These are phyloP conservation scores for Citeromyces hawaiiensis DNA, from an alignment of 1,139 yeast genomes.

Conservation along the genomic window DNA sequence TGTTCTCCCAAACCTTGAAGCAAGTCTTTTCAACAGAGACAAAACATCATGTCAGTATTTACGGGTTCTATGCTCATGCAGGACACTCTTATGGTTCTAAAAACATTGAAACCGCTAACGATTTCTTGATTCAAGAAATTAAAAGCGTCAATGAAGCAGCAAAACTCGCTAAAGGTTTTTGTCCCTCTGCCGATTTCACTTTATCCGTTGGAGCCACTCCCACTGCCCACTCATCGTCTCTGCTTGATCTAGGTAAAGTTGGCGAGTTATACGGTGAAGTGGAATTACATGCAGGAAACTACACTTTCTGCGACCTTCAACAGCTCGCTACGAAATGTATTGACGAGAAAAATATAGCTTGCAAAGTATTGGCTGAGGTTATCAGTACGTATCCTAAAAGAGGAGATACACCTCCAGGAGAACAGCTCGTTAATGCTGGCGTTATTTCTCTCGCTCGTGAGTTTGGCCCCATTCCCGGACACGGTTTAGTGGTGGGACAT, in stretches of 20 bases:
- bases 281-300: slow-evolving; percentile 75
- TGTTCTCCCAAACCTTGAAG: slow-evolving; percentile 17
- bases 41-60: slow-evolving; percentile 24
- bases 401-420: slow-evolving; percentile 35
- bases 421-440: slow-evolving; percentile 59
- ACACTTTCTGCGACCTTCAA: slow-evolving; percentile 61
- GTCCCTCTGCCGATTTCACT: slow-evolving; percentile 18
- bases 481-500: slow-evolving; percentile 26
- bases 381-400: slow-evolving; percentile 45
- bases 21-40: slow-evolving; percentile 16
- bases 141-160: slow-evolving; percentile 44
- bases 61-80: slow-evolving; percentile 70
- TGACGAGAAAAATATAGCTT: slow-evolving; percentile 31
- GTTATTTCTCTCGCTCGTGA: slow-evolving; percentile 62
- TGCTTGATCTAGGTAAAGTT: slow-evolving; percentile 7
- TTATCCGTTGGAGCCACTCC: slow-evolving; percentile 75
- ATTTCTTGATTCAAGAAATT: slow-evolving; percentile 39
- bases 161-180: slow-evolving; percentile 19
- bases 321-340: slow-evolving; percentile 60
- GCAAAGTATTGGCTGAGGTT: slow-evolving; percentile 49
- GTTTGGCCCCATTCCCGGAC: slow-evolving; percentile 36
- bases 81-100: slow-evolving; percentile 57
- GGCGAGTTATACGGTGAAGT: slow-evolving; percentile 28
- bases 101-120: slow-evolving; percentile 32
- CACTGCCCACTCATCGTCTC: slow-evolving; percentile 52